phyloP scores from a whole-genome alignment of 2,329 filamentous ascomycete species.

The Fonsecaea monophora region DNA sequence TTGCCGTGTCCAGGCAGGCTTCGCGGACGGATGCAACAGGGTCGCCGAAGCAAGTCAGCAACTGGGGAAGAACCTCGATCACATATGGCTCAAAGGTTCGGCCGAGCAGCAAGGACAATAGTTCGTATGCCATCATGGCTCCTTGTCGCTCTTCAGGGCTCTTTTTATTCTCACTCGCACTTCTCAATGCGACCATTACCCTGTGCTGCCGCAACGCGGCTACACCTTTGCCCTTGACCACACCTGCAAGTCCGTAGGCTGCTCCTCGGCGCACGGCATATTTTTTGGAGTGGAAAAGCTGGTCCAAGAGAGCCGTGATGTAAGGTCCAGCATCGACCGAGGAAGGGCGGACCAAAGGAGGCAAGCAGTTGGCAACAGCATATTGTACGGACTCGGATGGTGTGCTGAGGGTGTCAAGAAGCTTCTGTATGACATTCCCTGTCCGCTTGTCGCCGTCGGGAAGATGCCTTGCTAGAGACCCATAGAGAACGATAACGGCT shows the following conservation, averaged over 20 bases:
- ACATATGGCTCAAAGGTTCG: slow-evolving; percentile 95
- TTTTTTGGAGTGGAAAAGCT: slow-evolving; percentile 83
- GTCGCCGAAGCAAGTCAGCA: slow-evolving; percentile 89
- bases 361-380: slow-evolving; percentile 91
- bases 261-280: slow-evolving; percentile 93
- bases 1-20: slow-evolving; percentile 88
- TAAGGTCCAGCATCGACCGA: slow-evolving; percentile 79
- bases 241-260: slow-evolving; percentile 90
- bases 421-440: slow-evolving; percentile 82
- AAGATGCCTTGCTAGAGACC: slow-evolving; percentile 87
- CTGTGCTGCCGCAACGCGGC: slow-evolving; percentile 81
- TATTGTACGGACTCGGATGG: slow-evolving; percentile 97
- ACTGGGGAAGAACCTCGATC: slow-evolving; percentile 90
- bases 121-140: slow-evolving; percentile 86
- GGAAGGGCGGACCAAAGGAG: slow-evolving; percentile 84
- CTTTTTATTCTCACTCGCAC: slow-evolving; percentile 93
- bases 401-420: slow-evolving; percentile 86
- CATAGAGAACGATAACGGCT: slow-evolving; percentile 96
- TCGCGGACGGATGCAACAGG: slow-evolving; percentile 87
- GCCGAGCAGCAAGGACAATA: slow-evolving; percentile 84
- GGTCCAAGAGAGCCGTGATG: slow-evolving; percentile 78
- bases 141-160: slow-evolving; percentile 87
- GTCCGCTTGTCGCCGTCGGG: slow-evolving; percentile 84
- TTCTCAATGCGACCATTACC: slow-evolving; percentile 79
- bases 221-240: slow-evolving; percentile 88